Base-by-base conservation (phyloP, 495 filamentous ascomycete species). In the Xylaria telfairii region DNA sequence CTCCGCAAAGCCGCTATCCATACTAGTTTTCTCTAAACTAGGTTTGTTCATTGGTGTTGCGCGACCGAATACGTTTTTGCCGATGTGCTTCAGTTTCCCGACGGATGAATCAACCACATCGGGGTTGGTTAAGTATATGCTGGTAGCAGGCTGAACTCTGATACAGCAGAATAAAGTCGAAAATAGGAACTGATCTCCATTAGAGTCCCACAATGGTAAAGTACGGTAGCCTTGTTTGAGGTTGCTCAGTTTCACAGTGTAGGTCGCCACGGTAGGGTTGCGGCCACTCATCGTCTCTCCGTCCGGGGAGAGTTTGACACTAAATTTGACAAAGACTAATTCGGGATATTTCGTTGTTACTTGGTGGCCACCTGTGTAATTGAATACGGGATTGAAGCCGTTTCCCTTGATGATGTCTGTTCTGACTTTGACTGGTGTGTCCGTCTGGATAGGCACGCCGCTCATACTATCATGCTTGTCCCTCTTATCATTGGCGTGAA, bases 141-240 rank as follows among this genome's bases (percentile, higher is more conserved):
- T 84, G 3, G 82, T 83, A n/a, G 84, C 77, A n/a, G 84, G 84
- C 30, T 83, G 82, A 51, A 89, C 93, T 67, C 89, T 88, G 79
- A 98, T 92, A 69, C 88, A 89, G 80, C 93, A 96, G 81, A 99
- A 97, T 42, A 99, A 82, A 0, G 93, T 96, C n/a, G 96, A 97
- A 80, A 96, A 96, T 28, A 97, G 84, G 78, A 94, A 98, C 71
- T 92, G 93, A 67, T 98, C 94, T 64, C 95, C 96, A 68, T 93
- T 92, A 54, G 87, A 85, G 79, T 97, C 92, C 75, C 90, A 91
- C n/a, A 99, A 85, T n/a, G 95, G 96, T 47, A 99, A 86, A 73
- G 97, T 96, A 61, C 95, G 95, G 75, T 96, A 99, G n/a, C 96
- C 96, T 79, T 97, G 90, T 74, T 95, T 93, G 32, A 99, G 85